Evolutionary conservation across 164 flowering plant genomes (phyloP), one percentile per base, ranked within the genome.

Genomic region (Stephania cephalantha): DNA sequence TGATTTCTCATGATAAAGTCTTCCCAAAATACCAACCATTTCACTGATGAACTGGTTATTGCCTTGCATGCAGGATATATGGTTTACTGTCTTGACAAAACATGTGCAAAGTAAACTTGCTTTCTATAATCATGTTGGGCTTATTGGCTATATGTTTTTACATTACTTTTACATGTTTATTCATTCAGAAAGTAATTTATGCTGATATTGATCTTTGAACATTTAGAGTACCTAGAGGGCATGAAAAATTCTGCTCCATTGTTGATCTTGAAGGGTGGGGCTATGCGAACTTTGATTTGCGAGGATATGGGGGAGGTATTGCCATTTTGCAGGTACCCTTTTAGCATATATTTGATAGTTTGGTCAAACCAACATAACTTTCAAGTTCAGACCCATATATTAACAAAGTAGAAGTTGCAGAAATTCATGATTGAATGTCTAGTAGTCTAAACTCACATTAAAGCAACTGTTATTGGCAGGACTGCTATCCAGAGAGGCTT

Each of bases 221-320:
- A 7, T 73, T 50, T 88, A 94, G 98, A 78, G 85, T 86, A 77
- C 89, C 90, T 1, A 46, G 52, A 50, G 97, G 93, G 73, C 86
- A 88, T 31, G 98, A 90, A 70, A 93, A 90, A 82, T 91, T 91
- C 78, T 48, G 81, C 0, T 75, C 42, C 12, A 91, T 95, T 61
- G 91, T 70, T 18, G 97, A 93, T 76, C 84, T 91, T 48, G 42
- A 91, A 85, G 97, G 94, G n/a, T 91, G 92, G 91, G 94, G 97
- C 25, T 93, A 87, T 73, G 75, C 90, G 1, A 90, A 90, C 76
- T 79, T 84, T 48, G 97, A 95, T 64, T 58, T 90, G 45, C 93
- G 90, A 18, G 99, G 76, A 48, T 87, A 87, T 79, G 46, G 87
- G 17, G 95, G 82, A 63, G 85, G 93, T 70, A 73, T 95, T 9